Percentiles rank a stretch among this genome's conserved stretches.
Conservation (phyloP, 192 early-diverging fungal genomes). For the Backusella westeae region DNA sequence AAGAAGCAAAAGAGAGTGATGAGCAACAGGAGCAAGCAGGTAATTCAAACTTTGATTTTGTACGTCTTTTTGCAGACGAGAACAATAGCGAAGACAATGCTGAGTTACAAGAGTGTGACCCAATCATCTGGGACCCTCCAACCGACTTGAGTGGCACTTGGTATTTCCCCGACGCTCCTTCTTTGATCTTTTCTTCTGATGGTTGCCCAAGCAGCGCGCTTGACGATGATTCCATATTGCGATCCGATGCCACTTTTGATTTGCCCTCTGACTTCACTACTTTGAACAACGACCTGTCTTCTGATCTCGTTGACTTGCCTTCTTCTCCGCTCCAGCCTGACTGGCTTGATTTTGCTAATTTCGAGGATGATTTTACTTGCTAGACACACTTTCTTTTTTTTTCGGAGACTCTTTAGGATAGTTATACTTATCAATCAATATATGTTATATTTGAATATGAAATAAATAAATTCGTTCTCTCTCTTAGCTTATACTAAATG, state of each 20-base stretch:
- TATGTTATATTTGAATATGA: not conserved
- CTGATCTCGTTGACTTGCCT: not conserved
- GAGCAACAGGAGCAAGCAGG: not conserved
- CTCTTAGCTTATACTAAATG: not conserved
- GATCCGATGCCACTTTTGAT: not conserved
- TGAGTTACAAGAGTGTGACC: not conserved
- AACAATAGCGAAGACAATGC: not conserved
- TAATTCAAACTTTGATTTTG: not conserved
- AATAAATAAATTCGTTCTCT: not conserved
- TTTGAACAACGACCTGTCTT: not conserved
- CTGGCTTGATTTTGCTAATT: constrained; percentile 9
- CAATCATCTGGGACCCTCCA: not conserved
- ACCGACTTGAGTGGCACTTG: not conserved
- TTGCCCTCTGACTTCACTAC: not conserved
- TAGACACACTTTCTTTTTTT: not conserved
- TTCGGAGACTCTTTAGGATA: not conserved
- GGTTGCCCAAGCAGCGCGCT: not conserved
- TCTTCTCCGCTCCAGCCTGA: not conserved
- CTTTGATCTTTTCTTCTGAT: not conserved
- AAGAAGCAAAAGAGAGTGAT: not conserved
- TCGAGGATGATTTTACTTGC: constrained; percentile 6
- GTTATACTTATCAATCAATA: not conserved
- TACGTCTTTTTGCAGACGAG: not conserved
- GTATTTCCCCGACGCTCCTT: not conserved
- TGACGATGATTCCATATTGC: not conserved